Percentiles rank a stretch among this genome's conserved stretches.
phyloP scores from a whole-genome alignment of 176 grass and related monocot species.

The Eragrostis nindensis region DNA sequence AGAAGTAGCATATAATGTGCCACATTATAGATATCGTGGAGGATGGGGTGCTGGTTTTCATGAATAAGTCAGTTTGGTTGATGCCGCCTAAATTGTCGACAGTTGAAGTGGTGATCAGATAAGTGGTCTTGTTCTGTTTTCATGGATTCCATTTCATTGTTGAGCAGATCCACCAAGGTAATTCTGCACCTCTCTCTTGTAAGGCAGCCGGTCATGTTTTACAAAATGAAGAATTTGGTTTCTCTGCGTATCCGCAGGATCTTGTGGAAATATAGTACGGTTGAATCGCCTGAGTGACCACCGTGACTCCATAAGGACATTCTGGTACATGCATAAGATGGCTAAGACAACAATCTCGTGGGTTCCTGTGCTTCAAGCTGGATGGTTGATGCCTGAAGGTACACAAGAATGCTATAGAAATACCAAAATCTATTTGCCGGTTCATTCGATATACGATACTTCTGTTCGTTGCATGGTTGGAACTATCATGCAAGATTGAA shows the following conservation, averaged over 20 bases:
- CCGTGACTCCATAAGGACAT: background rate
- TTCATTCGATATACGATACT: background rate
- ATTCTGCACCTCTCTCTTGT: background rate
- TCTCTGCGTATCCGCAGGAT: background rate
- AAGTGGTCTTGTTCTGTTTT: background rate
- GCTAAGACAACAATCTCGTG: background rate
- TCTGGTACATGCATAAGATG: background rate
- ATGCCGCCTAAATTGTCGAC: background rate
- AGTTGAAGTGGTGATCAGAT: background rate
- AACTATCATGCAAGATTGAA: background rate
- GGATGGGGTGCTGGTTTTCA: slow-evolving; percentile 17
- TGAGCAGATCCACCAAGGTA: background rate
- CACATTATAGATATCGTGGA: slow-evolving; percentile 28
- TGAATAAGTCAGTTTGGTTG: slow-evolving; percentile 28
- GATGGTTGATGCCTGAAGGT: background rate
- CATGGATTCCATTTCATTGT: background rate
- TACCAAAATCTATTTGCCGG: background rate
- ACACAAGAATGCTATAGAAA: background rate
- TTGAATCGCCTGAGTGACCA: background rate
- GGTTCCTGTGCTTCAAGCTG: background rate
- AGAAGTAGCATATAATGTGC: slow-evolving; percentile 11
- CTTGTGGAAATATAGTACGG: background rate
- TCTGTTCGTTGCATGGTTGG: background rate
- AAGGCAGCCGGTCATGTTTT: background rate
- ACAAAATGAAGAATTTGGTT: slow-evolving; percentile 14